Evolutionary conservation across 164 flowering plant species (phyloP), one percentile per base, ranked within the genome.

Genomic region (Dillenia turbinata): DNA sequence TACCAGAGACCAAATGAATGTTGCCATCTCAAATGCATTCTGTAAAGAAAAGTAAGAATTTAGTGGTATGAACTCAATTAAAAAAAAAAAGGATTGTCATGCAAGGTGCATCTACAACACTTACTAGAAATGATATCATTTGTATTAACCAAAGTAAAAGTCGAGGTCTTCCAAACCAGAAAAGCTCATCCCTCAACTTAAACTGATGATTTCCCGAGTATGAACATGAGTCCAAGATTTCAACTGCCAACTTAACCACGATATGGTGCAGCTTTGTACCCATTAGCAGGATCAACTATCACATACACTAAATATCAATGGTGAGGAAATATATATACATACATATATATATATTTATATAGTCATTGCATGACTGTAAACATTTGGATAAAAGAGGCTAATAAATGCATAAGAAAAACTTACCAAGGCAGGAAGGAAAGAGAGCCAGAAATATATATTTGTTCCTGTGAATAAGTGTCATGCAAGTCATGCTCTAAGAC

Each of bases 1-100:
- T 79, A 92, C 98, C 90, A 86, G 61, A 17, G 94, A 89, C 98
- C 98, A 92, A 19, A 89, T 54, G 57, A 83, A 89, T 46, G 81
- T 80, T 66, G 98, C 88, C 98, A 92, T 86, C 75, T 89, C 95
- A 71, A 86, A 83, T 59, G 98, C 96, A 65, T 89, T 88, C 96
- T 92, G 94, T 82, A 81, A 71, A 67, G 59, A 0, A 74, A 64
- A 61, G 22, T 9, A 11, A 46, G 51, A 57, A 59, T 43, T 33
- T 33, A 33, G 40, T 14, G 52, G 54, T 48, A 68, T 60, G 54
- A 52, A 22, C 6, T 54, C 11, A 8, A 12, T 54, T 65, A 13
- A 33, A 9, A 10, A 49, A 8, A 60, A 40, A 68, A 64, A 46
- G 5, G 40, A 33, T 33, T 4, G 40, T 33, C 40, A 33, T 33